Evolutionary conservation across 2,329 filamentous ascomycete genomes (phyloP).

Genomic region (Parastagonospora nodorum): DNA sequence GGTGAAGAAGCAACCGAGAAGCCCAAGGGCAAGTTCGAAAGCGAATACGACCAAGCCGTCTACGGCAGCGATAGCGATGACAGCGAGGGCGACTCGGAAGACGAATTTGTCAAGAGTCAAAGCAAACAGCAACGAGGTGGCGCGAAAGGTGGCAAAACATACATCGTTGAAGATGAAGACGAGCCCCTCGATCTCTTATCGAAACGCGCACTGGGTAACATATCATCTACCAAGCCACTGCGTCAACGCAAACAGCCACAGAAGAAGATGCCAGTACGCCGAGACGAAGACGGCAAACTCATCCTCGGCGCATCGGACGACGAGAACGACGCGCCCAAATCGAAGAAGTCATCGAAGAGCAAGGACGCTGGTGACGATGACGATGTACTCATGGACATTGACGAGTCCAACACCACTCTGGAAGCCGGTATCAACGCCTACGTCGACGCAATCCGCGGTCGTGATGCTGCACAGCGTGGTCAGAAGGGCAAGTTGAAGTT

Average conservation of each 20-base stretch:
- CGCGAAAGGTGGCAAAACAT: constrained; percentile 64
- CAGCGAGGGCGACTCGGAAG: constrained; percentile 53
- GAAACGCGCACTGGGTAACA: constrained; percentile 85
- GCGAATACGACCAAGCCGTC: constrained; percentile 94
- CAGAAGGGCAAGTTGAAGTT: constrained; percentile 67
- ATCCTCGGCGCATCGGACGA: constrained; percentile 65
- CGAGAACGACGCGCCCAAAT: constrained; percentile 40
- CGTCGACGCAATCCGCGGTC: constrained; percentile 64
- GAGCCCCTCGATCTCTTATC: constrained; percentile 94
- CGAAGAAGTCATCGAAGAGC: constrained; percentile 38
- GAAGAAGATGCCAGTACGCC: constrained; percentile 51
- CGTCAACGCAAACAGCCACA: constrained; percentile 61
- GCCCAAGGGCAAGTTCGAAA: constrained; percentile 73
- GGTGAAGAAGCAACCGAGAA: constrained; percentile 51
- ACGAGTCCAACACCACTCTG: constrained; percentile 51
- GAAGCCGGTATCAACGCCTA: constrained; percentile 64
- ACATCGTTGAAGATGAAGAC: constrained; percentile 92
- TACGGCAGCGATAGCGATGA: constrained; percentile 70
- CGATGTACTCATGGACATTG: constrained; percentile 65
- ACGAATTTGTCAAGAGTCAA: constrained; percentile 42
- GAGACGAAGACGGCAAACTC: constrained; percentile 78
- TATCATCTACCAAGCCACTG: constrained; percentile 85
- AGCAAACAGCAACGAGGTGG: constrained; percentile 38
- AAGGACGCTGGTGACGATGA: constrained; percentile 40
- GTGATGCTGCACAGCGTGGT: constrained; percentile 62